A percentile compares a stretch with the other conserved stretches of the same genome.
These are phyloP conservation scores for Oenanthe javanica DNA, from an alignment of 140 eudicot genomes.

Conservation along the genomic window DNA sequence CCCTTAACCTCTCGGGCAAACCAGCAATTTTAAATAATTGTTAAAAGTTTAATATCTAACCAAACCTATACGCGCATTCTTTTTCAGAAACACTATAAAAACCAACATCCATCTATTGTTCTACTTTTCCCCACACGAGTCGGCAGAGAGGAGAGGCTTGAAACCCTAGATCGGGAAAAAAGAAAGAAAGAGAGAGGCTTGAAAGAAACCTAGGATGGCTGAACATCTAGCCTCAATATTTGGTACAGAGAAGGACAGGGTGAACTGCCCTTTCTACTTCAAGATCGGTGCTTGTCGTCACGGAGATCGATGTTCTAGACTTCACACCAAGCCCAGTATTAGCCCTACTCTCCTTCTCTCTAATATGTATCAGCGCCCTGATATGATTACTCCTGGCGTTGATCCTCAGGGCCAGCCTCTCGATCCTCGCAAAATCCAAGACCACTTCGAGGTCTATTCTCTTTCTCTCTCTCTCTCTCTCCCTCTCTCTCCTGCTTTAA, in stretches of 20 bases:
- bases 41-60: background rate
- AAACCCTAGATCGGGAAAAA: slow-evolving; percentile 3
- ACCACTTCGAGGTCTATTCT: slow-evolving; percentile 59
- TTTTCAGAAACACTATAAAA: background rate
- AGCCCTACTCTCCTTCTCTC: slow-evolving; percentile 74
- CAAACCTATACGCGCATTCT: background rate
- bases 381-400: slow-evolving; percentile 78
- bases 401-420: slow-evolving; percentile 81
- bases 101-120: background rate
- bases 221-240: slow-evolving; percentile 79
- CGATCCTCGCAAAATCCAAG: slow-evolving; percentile 68
- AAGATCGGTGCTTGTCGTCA: slow-evolving; percentile 90
- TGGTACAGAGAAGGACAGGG: slow-evolving; percentile 82
- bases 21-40: slow-evolving; percentile 1
- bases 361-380: slow-evolving; percentile 89
- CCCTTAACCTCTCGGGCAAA: slow-evolving; percentile 99
- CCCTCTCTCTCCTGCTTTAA: background rate
- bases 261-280: slow-evolving; percentile 85
- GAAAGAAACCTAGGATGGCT: slow-evolving; percentile 33
- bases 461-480: background rate
- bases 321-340: slow-evolving; percentile 78
- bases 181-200: background rate
- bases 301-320: slow-evolving; percentile 77
- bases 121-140: background rate
- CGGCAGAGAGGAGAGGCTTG: background rate